Evolutionary conservation across 2,329 filamentous ascomycete species (phyloP), one percentile per base, ranked within the genome.

Genomic region (Mariannaea sp.): DNA sequence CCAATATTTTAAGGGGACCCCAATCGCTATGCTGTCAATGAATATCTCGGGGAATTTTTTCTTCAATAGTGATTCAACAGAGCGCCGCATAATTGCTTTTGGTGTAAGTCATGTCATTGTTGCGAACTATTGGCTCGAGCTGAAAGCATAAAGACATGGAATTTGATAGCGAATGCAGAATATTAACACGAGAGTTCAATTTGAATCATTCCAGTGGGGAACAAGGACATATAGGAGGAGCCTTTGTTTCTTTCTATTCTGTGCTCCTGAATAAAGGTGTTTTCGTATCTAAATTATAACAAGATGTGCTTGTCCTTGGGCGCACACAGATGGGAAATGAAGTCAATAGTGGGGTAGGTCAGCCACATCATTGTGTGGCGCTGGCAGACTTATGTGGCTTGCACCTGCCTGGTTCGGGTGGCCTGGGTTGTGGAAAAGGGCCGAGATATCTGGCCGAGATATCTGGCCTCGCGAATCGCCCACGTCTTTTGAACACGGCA

Each of bases 401-500:
- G 7, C 14, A 51, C 52, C 53, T 47, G 26, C 60, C 56, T 54
- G 52, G 30, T 7, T 44, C 53, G 54, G 36, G 33, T 32, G 41
- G 46, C 46, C 50, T 44, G 43, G 33, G 48, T 40, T 19, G 19
- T 35, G 47, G 45, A 53, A 44, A 62, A 57, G 65, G 64, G 57
- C 59, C 64, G 55, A 33, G 26, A 51, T 57, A 57, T 61, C 45
- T 50, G 22, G 54, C 30, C 55, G 49, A 35, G 57, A 65, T 56
- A 65, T 65, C 63, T 65, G 63, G 63, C 63, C 63, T 65, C 49
- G 46, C 55, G 39, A 39, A 40, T 39, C 46, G 46, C 49, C 26
- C 29, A 32, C 39, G 17, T 19, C 35, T 30, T 26, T 19, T n/a
- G 19, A 29, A 24, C 39, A 9, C 14, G 16, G 32, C 13, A 29